phyloP scores from a whole-genome alignment of 148 eudicot genomes.

The Silene conica region DNA sequence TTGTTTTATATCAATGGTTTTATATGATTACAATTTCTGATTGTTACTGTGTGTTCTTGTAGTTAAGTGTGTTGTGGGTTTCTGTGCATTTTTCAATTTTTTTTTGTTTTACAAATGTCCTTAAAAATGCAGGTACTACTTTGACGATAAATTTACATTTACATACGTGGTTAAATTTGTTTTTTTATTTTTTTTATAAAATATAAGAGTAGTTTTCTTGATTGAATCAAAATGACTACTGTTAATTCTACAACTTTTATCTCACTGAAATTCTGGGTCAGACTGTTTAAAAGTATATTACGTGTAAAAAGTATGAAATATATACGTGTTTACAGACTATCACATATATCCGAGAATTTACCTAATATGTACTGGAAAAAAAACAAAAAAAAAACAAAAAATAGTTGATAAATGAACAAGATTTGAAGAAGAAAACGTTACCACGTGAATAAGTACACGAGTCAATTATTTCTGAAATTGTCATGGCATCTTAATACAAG shows the following conservation, averaged over 20 bases:
- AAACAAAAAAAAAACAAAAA: background rate
- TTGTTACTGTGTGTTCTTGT: slow-evolving; percentile 14
- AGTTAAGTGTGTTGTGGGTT: slow-evolving; percentile 17
- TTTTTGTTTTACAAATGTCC: slow-evolving; percentile 15
- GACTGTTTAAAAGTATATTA: slow-evolving; percentile 18
- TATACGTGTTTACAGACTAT: no score
- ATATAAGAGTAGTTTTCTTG: slow-evolving; percentile 11
- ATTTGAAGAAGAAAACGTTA: slow-evolving; percentile 21
- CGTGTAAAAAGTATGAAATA: background rate
- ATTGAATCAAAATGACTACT: slow-evolving; percentile 28
- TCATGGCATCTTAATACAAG: slow-evolving; percentile 9
- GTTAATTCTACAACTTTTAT: slow-evolving; percentile 11
- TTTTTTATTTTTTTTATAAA: no score
- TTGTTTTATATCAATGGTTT: background rate
- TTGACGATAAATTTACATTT: slow-evolving; percentile 5
- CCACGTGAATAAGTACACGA: slow-evolving; percentile 24
- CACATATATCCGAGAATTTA: no score
- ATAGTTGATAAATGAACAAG: background rate
- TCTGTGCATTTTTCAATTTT: slow-evolving; percentile 25
- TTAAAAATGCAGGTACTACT: slow-evolving; percentile 20
- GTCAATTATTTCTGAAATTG: slow-evolving; percentile 13
- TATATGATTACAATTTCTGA: background rate
- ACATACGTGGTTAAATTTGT: background rate
- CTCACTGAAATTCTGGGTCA: slow-evolving; percentile 22
- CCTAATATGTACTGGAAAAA: no score